A percentile compares a stretch with the other conserved stretches of the same genome.
These are phyloP conservation scores for Porphyra umbilicalis DNA, from an alignment of 31 red algal genomes.

Conservation along the genomic window DNA sequence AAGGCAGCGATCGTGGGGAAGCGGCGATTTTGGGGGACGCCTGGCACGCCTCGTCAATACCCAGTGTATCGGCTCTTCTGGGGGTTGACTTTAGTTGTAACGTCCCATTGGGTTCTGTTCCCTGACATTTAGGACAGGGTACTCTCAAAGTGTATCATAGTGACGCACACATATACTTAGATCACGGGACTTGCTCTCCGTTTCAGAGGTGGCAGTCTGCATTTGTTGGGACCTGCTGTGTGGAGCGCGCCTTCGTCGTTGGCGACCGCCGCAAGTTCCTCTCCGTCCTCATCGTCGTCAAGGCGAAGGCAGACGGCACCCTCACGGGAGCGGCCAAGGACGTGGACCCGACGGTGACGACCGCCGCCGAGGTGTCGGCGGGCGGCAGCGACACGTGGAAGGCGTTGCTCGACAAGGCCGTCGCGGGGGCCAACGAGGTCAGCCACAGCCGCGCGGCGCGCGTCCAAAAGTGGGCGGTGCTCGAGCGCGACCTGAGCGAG, in stretches of 20 bases:
- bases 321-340: constrained; percentile 33
- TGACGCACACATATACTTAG: no score
- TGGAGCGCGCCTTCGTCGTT: constrained; percentile 44
- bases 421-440: constrained; percentile 51
- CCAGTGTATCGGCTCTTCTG: no score
- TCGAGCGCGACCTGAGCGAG: constrained; percentile 65
- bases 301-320: constrained; percentile 46
- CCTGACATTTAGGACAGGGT: no score
- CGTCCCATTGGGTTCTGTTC: no score
- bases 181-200: no score
- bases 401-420: constrained; percentile 41
- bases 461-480: constrained; percentile 42
- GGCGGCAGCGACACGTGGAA: constrained; percentile 37
- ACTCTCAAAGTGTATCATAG: no score
- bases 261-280: constrained; percentile 78
- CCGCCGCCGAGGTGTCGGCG: constrained; percentile 26
- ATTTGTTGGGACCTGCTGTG: no score
- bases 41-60: no score
- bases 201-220: no score
- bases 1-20: no score
- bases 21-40: no score
- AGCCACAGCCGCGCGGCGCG: constrained; percentile 54
- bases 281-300: constrained; percentile 43
- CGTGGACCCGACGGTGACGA: constrained; percentile 30
- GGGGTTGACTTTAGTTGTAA: no score